Conservation (phyloP, 2,329 filamentous ascomycete genomes). For the Lachnellula hyalina region DNA sequence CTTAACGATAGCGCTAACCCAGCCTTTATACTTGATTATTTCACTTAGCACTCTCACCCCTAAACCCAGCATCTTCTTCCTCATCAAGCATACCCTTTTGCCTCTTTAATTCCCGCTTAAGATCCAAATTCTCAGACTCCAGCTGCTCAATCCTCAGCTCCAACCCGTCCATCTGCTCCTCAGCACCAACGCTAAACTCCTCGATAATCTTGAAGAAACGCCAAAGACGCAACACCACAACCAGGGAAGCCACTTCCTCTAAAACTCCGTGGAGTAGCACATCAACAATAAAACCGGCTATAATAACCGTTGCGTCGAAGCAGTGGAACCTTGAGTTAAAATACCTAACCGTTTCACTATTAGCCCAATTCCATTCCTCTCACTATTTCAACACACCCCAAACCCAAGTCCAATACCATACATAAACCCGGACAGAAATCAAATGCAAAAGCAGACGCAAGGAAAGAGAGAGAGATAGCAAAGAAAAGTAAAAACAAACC, state of each 20-base stretch:
- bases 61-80: conserved; percentile 7
- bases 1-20: not conserved
- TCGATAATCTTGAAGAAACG: conserved; percentile 67
- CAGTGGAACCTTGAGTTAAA: conserved; percentile 55
- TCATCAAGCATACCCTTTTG: conserved; percentile 16
- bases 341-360: conserved; percentile 38
- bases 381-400: too few relatives aligned
- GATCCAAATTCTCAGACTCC: conserved; percentile 41
- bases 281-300: conserved; percentile 57
- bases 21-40: not conserved
- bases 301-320: conserved; percentile 59
- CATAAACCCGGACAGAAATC: not conserved
- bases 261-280: conserved; percentile 53
- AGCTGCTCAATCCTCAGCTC: conserved; percentile 47
- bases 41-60: not conserved
- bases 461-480: not conserved
- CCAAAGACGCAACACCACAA: conserved; percentile 62
- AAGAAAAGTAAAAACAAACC: conserved; percentile 33
- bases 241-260: conserved; percentile 60
- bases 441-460: not conserved
- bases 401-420: not conserved
- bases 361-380: not conserved
- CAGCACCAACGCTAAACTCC: conserved; percentile 58
- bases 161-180: conserved; percentile 56
- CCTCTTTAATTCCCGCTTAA: conserved; percentile 41